phyloP scores from a whole-genome alignment of 306 rosid genomes.

The Cicer yamashitae region DNA sequence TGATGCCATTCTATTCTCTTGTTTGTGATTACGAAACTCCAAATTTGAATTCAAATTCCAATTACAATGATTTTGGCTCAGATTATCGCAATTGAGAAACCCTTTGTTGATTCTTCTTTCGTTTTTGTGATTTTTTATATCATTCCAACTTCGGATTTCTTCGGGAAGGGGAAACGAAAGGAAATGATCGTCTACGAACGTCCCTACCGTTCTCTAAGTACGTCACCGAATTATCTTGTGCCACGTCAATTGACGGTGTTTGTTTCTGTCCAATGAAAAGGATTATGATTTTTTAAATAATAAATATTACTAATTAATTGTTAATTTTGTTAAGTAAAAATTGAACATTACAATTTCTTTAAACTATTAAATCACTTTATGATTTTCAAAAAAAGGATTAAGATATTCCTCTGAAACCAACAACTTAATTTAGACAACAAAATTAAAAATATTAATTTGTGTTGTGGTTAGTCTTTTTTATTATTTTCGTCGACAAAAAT shows the following conservation, averaged over 20 bases:
- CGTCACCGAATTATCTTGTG: background rate
- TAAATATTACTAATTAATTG: no score
- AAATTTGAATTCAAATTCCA: constrained; percentile 19
- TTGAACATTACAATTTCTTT: no score
- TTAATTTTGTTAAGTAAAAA: no score
- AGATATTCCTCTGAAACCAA: no score
- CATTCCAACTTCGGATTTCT: constrained; percentile 45
- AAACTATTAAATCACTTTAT: no score
- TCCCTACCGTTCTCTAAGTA: background rate
- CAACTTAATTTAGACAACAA: no score
- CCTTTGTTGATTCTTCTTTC: background rate
- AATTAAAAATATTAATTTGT: no score
- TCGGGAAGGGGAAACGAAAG: constrained; percentile 56
- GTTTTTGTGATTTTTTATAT: background rate
- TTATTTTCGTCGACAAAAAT: no score
- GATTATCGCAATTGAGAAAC: constrained; percentile 31
- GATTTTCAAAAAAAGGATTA: no score
- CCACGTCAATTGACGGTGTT: constrained; percentile 24
- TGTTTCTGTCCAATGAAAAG: no score
- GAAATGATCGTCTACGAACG: constrained; percentile 3
- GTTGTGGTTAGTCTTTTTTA: no score
- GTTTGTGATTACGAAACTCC: background rate
- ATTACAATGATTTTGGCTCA: background rate
- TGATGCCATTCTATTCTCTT: constrained; percentile 54
- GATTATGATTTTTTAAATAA: no score